These are phyloP conservation scores for Candida schatavii DNA, from an alignment of 805 yeast species.

Conservation along the genomic window DNA sequence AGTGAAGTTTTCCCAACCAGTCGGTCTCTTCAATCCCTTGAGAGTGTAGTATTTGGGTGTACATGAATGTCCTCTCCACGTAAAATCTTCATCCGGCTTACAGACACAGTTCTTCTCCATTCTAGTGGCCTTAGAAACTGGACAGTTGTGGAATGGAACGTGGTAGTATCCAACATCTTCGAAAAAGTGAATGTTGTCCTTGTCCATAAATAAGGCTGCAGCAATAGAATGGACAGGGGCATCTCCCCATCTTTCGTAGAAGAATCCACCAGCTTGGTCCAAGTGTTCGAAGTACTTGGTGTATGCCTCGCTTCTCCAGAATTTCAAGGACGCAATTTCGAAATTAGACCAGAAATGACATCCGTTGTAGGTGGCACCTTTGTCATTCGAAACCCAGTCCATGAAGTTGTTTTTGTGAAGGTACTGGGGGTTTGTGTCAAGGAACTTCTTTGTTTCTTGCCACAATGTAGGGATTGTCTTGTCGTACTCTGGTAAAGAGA, in stretches of 20 bases:
- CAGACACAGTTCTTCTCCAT: conserved; percentile 66
- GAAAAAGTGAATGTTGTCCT: conserved; percentile 70
- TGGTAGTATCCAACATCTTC: conserved; percentile 85
- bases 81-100: conserved; percentile 68
- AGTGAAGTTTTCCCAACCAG: conserved; percentile 6
- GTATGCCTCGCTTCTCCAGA: conserved; percentile 77
- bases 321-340: conserved; percentile 70
- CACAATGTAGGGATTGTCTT: conserved; percentile 86
- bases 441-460: conserved; percentile 69
- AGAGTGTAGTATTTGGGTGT: conserved; percentile 45
- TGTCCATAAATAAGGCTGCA: conserved; percentile 71
- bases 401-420: conserved; percentile 62
- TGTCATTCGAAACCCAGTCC: conserved; percentile 68
- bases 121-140: conserved; percentile 62
- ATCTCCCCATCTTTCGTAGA: conserved; percentile 93
- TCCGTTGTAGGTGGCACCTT: conserved; percentile 67
- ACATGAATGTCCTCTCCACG: conserved; percentile 75
- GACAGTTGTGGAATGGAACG: conserved; percentile 79
- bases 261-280: conserved; percentile 86
- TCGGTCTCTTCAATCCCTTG: conserved; percentile 6
- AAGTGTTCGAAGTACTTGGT: conserved; percentile 65
- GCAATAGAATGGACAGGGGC: conserved; percentile 92
- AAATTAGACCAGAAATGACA: conserved; percentile 94
- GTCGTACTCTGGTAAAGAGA: conserved; percentile 75
- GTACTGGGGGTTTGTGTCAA: conserved; percentile 56